phyloP scores from a whole-genome alignment of 371 early-diverging fungal genomes.

The Lichtheimia ornata region DNA sequence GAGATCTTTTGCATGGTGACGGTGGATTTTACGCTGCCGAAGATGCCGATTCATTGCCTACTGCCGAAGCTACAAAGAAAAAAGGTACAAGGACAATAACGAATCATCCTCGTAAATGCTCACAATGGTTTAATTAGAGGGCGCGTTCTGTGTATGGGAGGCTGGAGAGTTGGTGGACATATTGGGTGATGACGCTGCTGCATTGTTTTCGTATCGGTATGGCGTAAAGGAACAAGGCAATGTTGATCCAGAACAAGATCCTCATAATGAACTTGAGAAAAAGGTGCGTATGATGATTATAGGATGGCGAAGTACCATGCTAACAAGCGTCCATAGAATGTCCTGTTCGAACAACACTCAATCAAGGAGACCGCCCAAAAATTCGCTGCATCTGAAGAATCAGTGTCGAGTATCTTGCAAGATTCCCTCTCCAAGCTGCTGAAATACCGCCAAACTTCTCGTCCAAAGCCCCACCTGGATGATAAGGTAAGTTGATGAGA shows the following conservation, averaged over 20 bases:
- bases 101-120: background rate
- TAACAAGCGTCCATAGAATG: constrained; percentile 43
- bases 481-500: constrained; percentile 51
- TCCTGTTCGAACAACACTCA: constrained; percentile 43
- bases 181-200: constrained; percentile 37
- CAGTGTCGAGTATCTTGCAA: constrained; percentile 14
- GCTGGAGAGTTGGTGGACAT: constrained; percentile 41
- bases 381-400: constrained; percentile 26
- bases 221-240: constrained; percentile 61
- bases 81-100: constrained; percentile 27
- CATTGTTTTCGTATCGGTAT: constrained; percentile 48
- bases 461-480: constrained; percentile 67
- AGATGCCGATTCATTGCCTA: constrained; percentile 70
- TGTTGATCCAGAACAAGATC: constrained; percentile 56
- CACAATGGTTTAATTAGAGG: constrained; percentile 43
- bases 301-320: background rate
- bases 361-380: constrained; percentile 46
- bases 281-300: constrained; percentile 40
- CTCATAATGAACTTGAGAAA: constrained; percentile 57
- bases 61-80: constrained; percentile 35
- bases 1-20: constrained; percentile 46
- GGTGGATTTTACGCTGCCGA: constrained; percentile 75
- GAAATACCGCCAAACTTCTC: constrained; percentile 6
- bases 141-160: constrained; percentile 74
- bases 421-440: background rate